These are phyloP conservation scores for Colletotrichum lindemuthianum DNA, from an alignment of 2,329 filamentous ascomycete genomes.

Conservation along the genomic window DNA sequence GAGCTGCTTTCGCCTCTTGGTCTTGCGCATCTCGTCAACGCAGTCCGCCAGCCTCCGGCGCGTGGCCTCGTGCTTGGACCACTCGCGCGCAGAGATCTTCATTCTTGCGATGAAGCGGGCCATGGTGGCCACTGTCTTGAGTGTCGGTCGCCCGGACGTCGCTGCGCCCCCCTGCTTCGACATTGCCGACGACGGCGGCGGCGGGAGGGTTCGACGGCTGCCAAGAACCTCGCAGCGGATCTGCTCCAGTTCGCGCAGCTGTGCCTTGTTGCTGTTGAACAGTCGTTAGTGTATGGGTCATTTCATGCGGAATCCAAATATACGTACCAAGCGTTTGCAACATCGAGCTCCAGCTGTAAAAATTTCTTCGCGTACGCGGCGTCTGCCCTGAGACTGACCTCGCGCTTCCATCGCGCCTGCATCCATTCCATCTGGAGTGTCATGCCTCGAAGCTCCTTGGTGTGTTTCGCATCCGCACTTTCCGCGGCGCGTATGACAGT, in stretches of 20 bases:
- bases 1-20: conserved; percentile 53
- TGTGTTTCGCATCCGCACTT: conserved; percentile 74
- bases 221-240: conserved; percentile 68
- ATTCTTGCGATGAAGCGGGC: conserved; percentile 64
- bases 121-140: conserved; percentile 57
- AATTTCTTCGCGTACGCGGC: conserved; percentile 89
- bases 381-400: conserved; percentile 81
- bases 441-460: conserved; percentile 82
- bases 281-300: conserved; percentile 39
- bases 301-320: neutral
- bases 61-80: conserved; percentile 62
- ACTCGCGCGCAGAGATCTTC: conserved; percentile 58
- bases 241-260: conserved; percentile 84
- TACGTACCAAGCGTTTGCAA: conserved; percentile 90
- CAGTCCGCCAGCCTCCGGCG: conserved; percentile 60
- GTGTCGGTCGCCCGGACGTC: conserved; percentile 42
- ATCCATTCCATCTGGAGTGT: conserved; percentile 93
- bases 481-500: conserved; percentile 67
- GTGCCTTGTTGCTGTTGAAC: conserved; percentile 83
- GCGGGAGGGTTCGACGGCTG: conserved; percentile 48
- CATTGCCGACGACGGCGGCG: conserved; percentile 41
- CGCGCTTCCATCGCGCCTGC: conserved; percentile 81
- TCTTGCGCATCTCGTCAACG: conserved; percentile 57
- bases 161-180: conserved; percentile 26
- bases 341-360: conserved; percentile 80